Conservation (phyloP, 306 rosid species). For the Quercus parvula region DNA sequence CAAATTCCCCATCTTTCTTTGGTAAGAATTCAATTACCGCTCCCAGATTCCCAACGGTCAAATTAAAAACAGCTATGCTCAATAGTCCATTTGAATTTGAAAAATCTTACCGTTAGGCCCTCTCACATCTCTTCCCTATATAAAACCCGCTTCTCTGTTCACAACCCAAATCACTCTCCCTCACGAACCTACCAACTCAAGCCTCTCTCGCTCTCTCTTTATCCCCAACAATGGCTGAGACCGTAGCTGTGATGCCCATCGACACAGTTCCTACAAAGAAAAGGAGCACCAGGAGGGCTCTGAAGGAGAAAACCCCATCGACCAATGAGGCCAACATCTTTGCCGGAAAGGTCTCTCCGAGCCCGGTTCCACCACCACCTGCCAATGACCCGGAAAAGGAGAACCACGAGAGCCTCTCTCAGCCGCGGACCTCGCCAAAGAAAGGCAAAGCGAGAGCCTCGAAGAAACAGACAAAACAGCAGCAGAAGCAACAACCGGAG, state of each 20-base stretch:
- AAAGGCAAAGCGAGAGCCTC: constrained; percentile 45
- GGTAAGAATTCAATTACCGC: neutral
- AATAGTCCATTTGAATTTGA: constrained; percentile 39
- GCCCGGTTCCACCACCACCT: neutral
- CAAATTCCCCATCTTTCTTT: neutral
- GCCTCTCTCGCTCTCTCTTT: neutral
- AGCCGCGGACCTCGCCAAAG: constrained; percentile 38
- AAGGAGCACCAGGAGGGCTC: constrained; percentile 50
- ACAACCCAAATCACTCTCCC: neutral
- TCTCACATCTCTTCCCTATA: constrained; percentile 14
- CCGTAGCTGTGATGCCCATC: constrained; percentile 20
- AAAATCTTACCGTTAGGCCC: constrained; percentile 51
- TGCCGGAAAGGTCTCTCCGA: constrained; percentile 21
- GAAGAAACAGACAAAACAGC: constrained; percentile 48
- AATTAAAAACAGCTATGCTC: constrained; percentile 13
- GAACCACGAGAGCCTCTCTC: constrained; percentile 42
- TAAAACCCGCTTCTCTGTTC: neutral
- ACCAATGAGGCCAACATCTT: constrained; percentile 30
- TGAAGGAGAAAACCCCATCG: constrained; percentile 61
- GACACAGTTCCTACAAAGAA: constrained; percentile 30
- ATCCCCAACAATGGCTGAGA: constrained; percentile 52
- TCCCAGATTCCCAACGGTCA: constrained; percentile 35
- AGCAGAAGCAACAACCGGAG: neutral
- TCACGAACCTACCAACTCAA: neutral
- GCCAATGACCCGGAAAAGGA: constrained; percentile 33